Evolutionary conservation across 768 basidiomycete species (phyloP).

Genomic region (Cystofilobasidium macerans): DNA sequence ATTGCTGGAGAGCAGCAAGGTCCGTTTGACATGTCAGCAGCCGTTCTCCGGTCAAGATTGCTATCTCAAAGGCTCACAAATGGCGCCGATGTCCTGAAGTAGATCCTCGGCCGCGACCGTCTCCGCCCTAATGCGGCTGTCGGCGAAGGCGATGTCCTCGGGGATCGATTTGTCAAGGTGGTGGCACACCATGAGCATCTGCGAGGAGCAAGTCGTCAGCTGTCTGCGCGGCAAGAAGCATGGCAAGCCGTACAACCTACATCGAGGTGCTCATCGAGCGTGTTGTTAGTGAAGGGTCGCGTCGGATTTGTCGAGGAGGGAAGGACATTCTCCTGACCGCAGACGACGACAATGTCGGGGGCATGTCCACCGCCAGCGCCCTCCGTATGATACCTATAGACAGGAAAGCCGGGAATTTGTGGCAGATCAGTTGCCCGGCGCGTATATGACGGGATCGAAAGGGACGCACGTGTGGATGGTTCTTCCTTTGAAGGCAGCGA

Average conservation of each 20-base stretch:
- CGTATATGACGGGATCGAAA: too few species aligned
- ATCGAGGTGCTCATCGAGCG: constrained; percentile 91
- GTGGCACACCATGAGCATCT: constrained; percentile 99
- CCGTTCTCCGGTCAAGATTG: too few species aligned
- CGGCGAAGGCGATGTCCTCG: constrained; percentile 90
- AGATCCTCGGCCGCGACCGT: constrained; percentile 97
- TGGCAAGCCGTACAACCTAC: constrained; percentile 45
- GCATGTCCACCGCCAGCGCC: constrained; percentile 85
- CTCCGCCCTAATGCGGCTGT: constrained; percentile 85
- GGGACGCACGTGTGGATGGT: constrained; percentile 67
- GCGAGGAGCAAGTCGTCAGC: too few species aligned
- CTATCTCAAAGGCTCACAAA: constrained; percentile 40
- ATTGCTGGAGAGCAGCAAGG: constrained; percentile 3
- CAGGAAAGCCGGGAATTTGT: neutral
- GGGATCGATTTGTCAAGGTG: constrained; percentile 77
- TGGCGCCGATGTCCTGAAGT: constrained; percentile 80
- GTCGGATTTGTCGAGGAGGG: constrained; percentile 98
- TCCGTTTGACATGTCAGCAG: too few species aligned
- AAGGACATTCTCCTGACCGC: constrained; percentile 73
- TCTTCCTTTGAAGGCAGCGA: constrained; percentile 73
- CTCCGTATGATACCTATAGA: constrained; percentile 67
- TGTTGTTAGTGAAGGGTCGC: constrained; percentile 78
- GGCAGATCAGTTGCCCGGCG: neutral
- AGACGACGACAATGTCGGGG: constrained; percentile 96
- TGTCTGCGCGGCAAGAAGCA: too few species aligned